These are phyloP conservation scores for Saksenaea oblongispora DNA, from an alignment of 371 early-diverging fungal species.

Conservation along the genomic window DNA sequence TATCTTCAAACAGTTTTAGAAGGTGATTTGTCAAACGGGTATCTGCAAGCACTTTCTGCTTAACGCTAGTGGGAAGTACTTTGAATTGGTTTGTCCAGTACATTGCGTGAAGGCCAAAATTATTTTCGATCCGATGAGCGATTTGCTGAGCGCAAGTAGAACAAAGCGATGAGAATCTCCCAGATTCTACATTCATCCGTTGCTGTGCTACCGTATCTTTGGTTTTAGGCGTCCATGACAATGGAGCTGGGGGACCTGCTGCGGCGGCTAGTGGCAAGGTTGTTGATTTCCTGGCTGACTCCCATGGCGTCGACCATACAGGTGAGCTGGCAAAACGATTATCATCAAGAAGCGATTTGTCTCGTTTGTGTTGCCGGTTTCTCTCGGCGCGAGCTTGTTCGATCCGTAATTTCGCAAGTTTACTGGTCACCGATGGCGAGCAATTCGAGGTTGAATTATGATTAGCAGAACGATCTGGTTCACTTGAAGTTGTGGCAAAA, in stretches of 20 bases:
- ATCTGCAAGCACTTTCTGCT: constrained; percentile 7
- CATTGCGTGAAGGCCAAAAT: not conserved
- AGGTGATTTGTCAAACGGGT: constrained; percentile 7
- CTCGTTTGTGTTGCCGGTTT: constrained; percentile 1
- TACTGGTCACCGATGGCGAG: constrained; percentile 5
- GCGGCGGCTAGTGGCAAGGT: not conserved
- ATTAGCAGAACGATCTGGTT: not conserved
- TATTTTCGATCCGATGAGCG: not conserved
- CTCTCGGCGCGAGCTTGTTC: constrained; percentile 14
- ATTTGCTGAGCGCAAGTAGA: not conserved
- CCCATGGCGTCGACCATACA: not conserved
- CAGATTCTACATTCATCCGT: not conserved
- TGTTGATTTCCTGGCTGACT: not conserved
- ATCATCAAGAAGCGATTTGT: not conserved
- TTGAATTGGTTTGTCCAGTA: not conserved
- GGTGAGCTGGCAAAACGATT: not conserved
- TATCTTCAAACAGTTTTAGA: constrained; percentile 4
- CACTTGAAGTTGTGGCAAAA: not conserved
- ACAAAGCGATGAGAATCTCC: not conserved
- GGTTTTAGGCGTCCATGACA: not conserved
- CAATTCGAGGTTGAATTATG: not conserved
- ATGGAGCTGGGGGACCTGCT: not conserved
- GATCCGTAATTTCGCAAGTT: constrained; percentile 2
- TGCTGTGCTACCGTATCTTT: not conserved
- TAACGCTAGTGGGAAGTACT: constrained; percentile 1